Percentiles rank a stretch among this genome's conserved stretches.
Evolutionary conservation across 495 filamentous ascomycete genomes (phyloP).

Genomic region (Jackrogersella minutella): DNA sequence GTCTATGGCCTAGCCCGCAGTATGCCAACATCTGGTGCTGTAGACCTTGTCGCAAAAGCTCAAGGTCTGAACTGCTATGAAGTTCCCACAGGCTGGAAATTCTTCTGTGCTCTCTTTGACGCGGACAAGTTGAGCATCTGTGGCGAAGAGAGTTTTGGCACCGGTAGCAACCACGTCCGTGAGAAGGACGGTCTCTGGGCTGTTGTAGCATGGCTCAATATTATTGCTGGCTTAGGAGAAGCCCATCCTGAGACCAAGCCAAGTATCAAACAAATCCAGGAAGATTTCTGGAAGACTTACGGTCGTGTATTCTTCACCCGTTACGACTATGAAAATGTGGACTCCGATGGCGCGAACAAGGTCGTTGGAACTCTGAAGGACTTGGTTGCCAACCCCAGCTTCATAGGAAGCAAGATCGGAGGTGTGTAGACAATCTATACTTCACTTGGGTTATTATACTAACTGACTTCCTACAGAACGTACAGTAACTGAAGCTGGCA

Average conservation of each 20-base stretch:
- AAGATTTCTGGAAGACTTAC: slow-evolving; percentile 96
- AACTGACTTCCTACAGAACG: slow-evolving; percentile 54
- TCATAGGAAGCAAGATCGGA: slow-evolving; percentile 81
- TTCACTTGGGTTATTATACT: neutral
- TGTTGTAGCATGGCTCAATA: slow-evolving; percentile 96
- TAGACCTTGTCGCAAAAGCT: slow-evolving; percentile 93
- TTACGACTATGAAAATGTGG: slow-evolving; percentile 96
- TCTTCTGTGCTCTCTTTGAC: slow-evolving; percentile 98
- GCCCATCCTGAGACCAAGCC: slow-evolving; percentile 76
- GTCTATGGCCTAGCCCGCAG: slow-evolving; percentile 93
- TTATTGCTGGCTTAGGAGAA: slow-evolving; percentile 93
- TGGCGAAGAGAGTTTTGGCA: slow-evolving; percentile 97
- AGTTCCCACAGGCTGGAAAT: slow-evolving; percentile 99
- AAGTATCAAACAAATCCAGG: slow-evolving; percentile 93
- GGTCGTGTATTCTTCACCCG: slow-evolving; percentile 99
- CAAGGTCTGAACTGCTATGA: slow-evolving; percentile 94
- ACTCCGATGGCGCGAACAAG: slow-evolving; percentile 87
- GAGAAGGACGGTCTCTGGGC: slow-evolving; percentile 99
- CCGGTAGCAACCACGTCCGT: slow-evolving; percentile 98
- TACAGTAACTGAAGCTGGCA: slow-evolving; percentile 87
- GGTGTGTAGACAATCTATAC: slow-evolving; percentile 54
- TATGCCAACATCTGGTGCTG: slow-evolving; percentile 96
- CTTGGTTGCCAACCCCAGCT: slow-evolving; percentile 70
- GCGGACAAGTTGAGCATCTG: slow-evolving; percentile 98
- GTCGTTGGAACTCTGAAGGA: slow-evolving; percentile 78